Base-by-base conservation (phyloP, 768 basidiomycete genomes). In the Hydnum rufescens region DNA sequence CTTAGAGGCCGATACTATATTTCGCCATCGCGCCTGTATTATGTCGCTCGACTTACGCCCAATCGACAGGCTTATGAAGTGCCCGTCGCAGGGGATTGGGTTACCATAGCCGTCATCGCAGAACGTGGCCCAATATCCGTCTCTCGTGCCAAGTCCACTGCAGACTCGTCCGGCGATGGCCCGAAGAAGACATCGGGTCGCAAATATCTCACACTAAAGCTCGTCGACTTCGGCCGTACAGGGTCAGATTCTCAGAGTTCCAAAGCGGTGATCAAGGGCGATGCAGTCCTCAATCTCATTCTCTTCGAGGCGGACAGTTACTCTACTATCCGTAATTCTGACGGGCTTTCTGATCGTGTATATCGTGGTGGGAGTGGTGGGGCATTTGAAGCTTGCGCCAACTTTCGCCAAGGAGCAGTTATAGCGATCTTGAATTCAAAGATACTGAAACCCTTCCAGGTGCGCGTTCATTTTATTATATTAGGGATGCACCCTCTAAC, bases 61-160 rank as follows among this genome's bases (percentile, higher is more conserved):
- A 77, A 84, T 61, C 81, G 83, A 57, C 78, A 82, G 53, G 80
- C 78, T 18, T 93, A 89, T 63, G 90, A 96, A 43, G 75, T 99
- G 1, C 92, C 93, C 5, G 80, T 96, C 1, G 75, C 76, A 4
- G 85, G 85, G 2, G 95, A 97, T 64, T 97, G 88, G 84, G 74
- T 96, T 39, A 92, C 90, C 4, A 86, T 99, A 46, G 93, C 88
- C 2, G 92, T 97, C 3, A 78, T 99, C 13, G 93, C 90, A 2
- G 88, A 93, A 63, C 76, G 89, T 22, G 80, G 88, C 2, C 80
- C 79, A 4, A 69, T 92, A 61, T 78, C 75, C 57, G 74, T 78
- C 58, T 85, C 82, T 81, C 48, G 75, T 80, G 19, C 64, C 61
- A 25, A 19, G 28, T 42, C 32, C 6, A 4, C 22, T 0, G 25